Conservation (phyloP, 2,329 filamentous ascomycete species). For the Niveomyces coronatus region DNA sequence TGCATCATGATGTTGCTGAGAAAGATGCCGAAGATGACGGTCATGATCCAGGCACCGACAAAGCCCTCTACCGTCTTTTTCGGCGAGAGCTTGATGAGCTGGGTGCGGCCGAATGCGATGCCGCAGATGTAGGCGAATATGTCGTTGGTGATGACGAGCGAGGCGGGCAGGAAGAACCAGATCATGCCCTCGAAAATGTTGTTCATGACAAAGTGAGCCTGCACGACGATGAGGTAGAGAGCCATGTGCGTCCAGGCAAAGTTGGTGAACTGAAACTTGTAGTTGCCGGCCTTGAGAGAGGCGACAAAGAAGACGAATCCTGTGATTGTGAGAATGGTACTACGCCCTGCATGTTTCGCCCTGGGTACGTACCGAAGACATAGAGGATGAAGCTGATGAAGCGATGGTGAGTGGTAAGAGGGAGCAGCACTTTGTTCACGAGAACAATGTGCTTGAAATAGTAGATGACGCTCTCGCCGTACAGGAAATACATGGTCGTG, state of each 20-base stretch:
- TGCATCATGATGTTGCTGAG: slow-evolving; percentile 78
- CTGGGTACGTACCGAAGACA: slow-evolving; percentile 60
- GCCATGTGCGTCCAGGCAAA: slow-evolving; percentile 99
- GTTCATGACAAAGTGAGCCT: slow-evolving; percentile 99
- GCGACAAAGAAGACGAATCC: slow-evolving; percentile 98
- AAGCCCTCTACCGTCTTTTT: slow-evolving; percentile 99
- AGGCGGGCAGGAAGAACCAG: slow-evolving; percentile 96
- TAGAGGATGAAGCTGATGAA: slow-evolving; percentile 99
- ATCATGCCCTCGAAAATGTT: slow-evolving; percentile 99
- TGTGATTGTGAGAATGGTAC: slow-evolving; percentile 26
- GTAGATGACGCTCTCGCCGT: slow-evolving; percentile 98
- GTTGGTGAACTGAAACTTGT: slow-evolving; percentile 97
- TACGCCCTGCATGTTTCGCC: not conserved
- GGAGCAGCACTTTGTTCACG: slow-evolving; percentile 84
- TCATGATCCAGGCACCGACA: slow-evolving; percentile 92
- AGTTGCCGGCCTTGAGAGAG: slow-evolving; percentile 88
- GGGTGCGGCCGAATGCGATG: slow-evolving; percentile 91
- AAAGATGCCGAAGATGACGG: slow-evolving; percentile 70
- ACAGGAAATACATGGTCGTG: slow-evolving; percentile 98
- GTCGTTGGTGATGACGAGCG: slow-evolving; percentile 95
- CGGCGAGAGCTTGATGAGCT: slow-evolving; percentile 93
- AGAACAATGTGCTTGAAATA: slow-evolving; percentile 99
- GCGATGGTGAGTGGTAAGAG: slow-evolving; percentile 90
- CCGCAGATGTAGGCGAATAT: slow-evolving; percentile 98
- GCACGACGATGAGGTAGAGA: slow-evolving; percentile 91